These are phyloP conservation scores for Colletotrichum tanaceti DNA, from an alignment of 2,329 filamentous ascomycete species.

Conservation along the genomic window DNA sequence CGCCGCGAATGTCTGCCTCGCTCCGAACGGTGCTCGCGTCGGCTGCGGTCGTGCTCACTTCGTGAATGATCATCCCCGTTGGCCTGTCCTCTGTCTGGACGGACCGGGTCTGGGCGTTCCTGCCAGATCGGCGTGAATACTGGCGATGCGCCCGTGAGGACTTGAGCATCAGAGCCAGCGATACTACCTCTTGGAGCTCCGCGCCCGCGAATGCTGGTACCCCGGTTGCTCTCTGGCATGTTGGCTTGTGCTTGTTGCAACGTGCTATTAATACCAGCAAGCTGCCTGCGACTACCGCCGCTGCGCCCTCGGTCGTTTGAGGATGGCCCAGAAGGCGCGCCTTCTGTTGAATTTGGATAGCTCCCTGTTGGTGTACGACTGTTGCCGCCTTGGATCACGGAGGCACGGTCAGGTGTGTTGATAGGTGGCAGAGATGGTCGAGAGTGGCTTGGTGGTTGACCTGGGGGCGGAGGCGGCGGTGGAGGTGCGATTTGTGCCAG, in stretches of 20 bases:
- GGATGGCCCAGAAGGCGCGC: slow-evolving; percentile 44
- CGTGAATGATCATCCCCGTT: slow-evolving; percentile 54
- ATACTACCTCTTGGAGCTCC: slow-evolving; percentile 56
- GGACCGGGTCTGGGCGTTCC: slow-evolving; percentile 60
- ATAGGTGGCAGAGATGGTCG: slow-evolving; percentile 49
- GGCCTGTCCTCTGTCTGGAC: slow-evolving; percentile 51
- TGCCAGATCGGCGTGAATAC: slow-evolving; percentile 60
- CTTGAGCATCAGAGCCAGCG: slow-evolving; percentile 67
- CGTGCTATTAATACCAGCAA: slow-evolving; percentile 70
- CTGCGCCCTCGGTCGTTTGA: slow-evolving; percentile 54
- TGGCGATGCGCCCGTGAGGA: slow-evolving; percentile 65
- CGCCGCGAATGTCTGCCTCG: slow-evolving; percentile 54
- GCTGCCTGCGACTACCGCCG: slow-evolving; percentile 56
- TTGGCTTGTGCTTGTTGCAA: slow-evolving; percentile 64
- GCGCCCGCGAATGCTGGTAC: slow-evolving; percentile 50
- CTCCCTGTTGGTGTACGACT: slow-evolving; percentile 33
- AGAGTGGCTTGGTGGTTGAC: slow-evolving; percentile 43
- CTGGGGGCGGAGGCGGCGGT: slow-evolving; percentile 49
- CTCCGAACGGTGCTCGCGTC: slow-evolving; percentile 57
- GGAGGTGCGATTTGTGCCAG: slow-evolving; percentile 59
- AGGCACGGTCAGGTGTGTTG: slow-evolving; percentile 49
- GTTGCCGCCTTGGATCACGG: slow-evolving; percentile 12
- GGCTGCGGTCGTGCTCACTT: slow-evolving; percentile 57
- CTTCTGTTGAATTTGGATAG: slow-evolving; percentile 27
- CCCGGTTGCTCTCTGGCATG: slow-evolving; percentile 52